Evolutionary conservation across 441 rosid genomes (phyloP), one percentile per base, ranked within the genome.

Genomic region (Croton laevigatus): DNA sequence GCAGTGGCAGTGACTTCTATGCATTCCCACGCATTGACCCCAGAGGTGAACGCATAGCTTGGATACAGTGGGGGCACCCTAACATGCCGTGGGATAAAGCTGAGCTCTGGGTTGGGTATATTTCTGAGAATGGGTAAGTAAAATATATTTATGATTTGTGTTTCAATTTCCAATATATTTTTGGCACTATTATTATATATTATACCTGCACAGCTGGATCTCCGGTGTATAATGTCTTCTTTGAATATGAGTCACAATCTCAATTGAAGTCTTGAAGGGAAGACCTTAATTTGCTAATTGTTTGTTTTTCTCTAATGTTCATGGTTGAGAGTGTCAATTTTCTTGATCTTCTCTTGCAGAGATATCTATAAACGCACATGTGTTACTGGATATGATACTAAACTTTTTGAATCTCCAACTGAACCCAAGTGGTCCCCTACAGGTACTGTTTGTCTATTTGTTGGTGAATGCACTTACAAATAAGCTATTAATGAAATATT

Each of bases 31-130:
- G 96, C 1, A 44, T 94, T 65, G 97, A 94, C 60, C 77, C 89
- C 17, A 83, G 82, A 65, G 85, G 93, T 65, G 91, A 86, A 81
- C 77, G 88, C 57, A 77, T 94, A 53, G 98, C 98, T 13, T 94
- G 98, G 99, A 86, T 94, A 36, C 86, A 88, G 72, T 94, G 99
- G 98, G 75, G 82, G 67, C 98, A 89, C 73, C 98, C 99, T 54
- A 89, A 87, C 79, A 92, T 90, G 98, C 97, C 97, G 19, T 92
- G 99, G 99, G 98, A 92, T 78, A 89, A 82, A 83, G 48, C 99
- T 22, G 89, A 94, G 78, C 88, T 94, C 20, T 94, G 98, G 97
- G 94, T 89, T 80, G 99, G 96, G 66, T 84, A 88, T 81, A 84
- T 92, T 69, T 86, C 93, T 12, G 89, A 89, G 75, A 72, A 69